phyloP scores from a whole-genome alignment of 352 stramenopile genomes.

The Globisporangium irregulare region DNA sequence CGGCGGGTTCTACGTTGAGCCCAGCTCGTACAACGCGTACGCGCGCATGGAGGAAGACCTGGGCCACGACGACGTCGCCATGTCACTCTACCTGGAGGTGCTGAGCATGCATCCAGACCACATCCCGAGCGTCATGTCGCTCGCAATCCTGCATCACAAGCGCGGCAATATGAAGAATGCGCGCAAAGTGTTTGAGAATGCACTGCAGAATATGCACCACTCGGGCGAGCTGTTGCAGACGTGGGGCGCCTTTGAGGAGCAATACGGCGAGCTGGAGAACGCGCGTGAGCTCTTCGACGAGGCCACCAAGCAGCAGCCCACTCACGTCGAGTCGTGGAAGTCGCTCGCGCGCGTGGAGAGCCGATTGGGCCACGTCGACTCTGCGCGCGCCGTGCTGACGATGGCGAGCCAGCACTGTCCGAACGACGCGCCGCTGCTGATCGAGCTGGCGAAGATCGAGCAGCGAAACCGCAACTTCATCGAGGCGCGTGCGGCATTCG shows the following conservation, averaged over 20 bases:
- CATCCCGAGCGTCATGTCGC: conserved; percentile 74
- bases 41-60: conserved; percentile 82
- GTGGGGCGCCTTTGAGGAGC: conserved; percentile 79
- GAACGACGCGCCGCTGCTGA: conserved; percentile 62
- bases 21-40: conserved; percentile 79
- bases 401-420: conserved; percentile 65
- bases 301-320: conserved; percentile 64
- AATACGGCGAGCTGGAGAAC: conserved; percentile 61
- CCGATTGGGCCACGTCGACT: conserved; percentile 54
- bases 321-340: conserved; percentile 63
- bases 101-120: conserved; percentile 63
- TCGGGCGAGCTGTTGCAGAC: conserved; percentile 55
- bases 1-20: conserved; percentile 66
- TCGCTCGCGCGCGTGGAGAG: conserved; percentile 64
- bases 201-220: conserved; percentile 52
- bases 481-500: conserved; percentile 53
- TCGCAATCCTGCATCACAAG: conserved; percentile 64
- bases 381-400: conserved; percentile 59
- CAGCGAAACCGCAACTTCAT: conserved; percentile 61
- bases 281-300: conserved; percentile 75
- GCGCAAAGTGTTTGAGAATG: conserved; percentile 66
- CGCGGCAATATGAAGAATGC: conserved; percentile 40
- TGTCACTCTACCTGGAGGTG: conserved; percentile 60
- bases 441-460: conserved; percentile 83
- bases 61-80: conserved; percentile 63